Percentiles rank a stretch among this genome's conserved stretches.
phyloP scores from a whole-genome alignment of 768 basidiomycete genomes.

The Amanita phalloides region DNA sequence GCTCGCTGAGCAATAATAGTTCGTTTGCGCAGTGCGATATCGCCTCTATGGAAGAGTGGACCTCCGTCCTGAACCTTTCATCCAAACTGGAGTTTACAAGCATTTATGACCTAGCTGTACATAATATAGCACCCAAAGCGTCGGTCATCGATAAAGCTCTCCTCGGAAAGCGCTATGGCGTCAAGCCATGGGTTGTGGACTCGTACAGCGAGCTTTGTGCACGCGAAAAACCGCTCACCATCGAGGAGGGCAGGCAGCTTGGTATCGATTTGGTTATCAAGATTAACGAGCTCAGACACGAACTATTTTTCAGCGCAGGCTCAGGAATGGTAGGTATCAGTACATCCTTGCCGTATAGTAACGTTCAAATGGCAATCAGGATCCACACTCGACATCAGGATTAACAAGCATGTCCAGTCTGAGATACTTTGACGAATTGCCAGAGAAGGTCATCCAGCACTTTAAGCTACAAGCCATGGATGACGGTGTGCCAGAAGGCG shows the following conservation, averaged over 20 bases:
- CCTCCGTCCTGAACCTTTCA: constrained; percentile 22
- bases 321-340: constrained; percentile 2
- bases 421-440: constrained; percentile 1
- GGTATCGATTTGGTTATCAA: constrained; percentile 21
- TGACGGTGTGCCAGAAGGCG: constrained; percentile 3
- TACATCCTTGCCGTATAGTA: background rate
- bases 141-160: constrained; percentile 22
- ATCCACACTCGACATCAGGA: background rate
- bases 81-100: constrained; percentile 18
- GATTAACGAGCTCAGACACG: constrained; percentile 21
- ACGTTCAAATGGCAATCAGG: background rate
- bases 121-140: constrained; percentile 15
- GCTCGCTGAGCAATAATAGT: constrained; percentile 10
- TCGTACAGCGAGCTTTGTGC: constrained; percentile 24
- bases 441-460: constrained; percentile 1
- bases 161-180: constrained; percentile 17
- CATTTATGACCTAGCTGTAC: constrained; percentile 20
- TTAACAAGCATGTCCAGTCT: background rate
- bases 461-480: constrained; percentile 2
- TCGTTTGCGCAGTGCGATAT: constrained; percentile 18
- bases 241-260: constrained; percentile 18
- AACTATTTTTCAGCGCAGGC: constrained; percentile 7
- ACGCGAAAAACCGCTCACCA: constrained; percentile 14
- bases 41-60: constrained; percentile 24
- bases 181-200: constrained; percentile 24